phyloP scores from a whole-genome alignment of 192 early-diverging fungal genomes.

The Backusella australiensis region DNA sequence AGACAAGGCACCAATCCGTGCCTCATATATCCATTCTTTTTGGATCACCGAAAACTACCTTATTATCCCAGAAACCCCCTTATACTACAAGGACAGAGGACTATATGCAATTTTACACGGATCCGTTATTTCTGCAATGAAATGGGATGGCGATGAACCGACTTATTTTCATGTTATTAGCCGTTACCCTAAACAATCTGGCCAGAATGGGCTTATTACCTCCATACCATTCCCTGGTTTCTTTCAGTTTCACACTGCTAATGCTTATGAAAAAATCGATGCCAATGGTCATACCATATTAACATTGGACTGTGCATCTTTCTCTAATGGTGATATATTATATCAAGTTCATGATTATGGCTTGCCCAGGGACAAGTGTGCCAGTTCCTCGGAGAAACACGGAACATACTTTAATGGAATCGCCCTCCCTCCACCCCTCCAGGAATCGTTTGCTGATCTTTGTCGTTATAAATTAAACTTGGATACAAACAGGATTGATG shows the following conservation, averaged over 20 bases:
- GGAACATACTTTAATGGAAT: conserved; percentile 8
- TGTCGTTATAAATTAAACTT: neutral
- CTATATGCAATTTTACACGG: neutral
- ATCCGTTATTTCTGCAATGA: neutral
- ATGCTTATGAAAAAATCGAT: conserved; percentile 2
- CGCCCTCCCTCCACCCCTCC: neutral
- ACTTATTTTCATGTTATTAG: conserved; percentile 16
- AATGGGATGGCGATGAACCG: neutral
- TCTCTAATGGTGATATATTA: conserved; percentile 6
- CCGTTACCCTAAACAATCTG: neutral
- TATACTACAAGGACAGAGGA: conserved; percentile 27
- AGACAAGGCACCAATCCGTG: conserved; percentile 12
- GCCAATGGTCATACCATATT: neutral
- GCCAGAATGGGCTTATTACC: neutral
- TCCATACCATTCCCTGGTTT: neutral
- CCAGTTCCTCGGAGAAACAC: neutral
- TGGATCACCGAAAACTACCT: conserved; percentile 54
- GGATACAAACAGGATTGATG: neutral
- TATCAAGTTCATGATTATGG: neutral
- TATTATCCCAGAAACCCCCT: conserved; percentile 49
- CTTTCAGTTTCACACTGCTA: conserved; percentile 12
- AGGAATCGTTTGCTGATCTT: conserved; percentile 12
- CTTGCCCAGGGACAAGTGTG: neutral
- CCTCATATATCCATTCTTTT: conserved; percentile 58
- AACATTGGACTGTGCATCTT: conserved; percentile 3